Percentiles rank a stretch among this genome's conserved stretches.
phyloP scores from a whole-genome alignment of 1,284 basidiomycete species.

The Puccinia triticina region DNA sequence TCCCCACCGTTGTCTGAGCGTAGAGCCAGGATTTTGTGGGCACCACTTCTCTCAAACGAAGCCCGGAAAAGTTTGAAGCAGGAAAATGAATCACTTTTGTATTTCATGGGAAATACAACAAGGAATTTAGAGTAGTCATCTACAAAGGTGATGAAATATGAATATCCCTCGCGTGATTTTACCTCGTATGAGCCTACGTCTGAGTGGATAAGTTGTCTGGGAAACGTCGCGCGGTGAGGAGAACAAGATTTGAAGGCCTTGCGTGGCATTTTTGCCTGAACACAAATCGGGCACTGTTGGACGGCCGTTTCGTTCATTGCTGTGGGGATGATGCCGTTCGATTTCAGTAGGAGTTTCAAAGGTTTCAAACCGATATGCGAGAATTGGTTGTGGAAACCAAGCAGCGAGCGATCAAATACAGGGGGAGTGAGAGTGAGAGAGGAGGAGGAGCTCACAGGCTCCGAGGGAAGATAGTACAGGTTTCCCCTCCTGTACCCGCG shows the following conservation, averaged over 20 bases:
- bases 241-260: neutral
- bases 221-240: neutral
- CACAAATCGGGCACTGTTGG: neutral
- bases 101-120: slow-evolving; percentile 18
- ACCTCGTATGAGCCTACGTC: slow-evolving; percentile 2
- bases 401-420: neutral
- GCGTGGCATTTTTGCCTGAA: neutral
- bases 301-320: neutral
- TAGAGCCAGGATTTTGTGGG: slow-evolving; percentile 16
- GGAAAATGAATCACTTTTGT: neutral
- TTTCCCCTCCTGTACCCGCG: neutral
- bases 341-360: neutral
- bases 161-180: neutral
- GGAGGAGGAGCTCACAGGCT: neutral
- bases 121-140: slow-evolving; percentile 8
- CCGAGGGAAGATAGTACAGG: neutral
- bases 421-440: neutral
- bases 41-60: slow-evolving; percentile 54
- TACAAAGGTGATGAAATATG: neutral
- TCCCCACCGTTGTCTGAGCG: slow-evolving; percentile 14
- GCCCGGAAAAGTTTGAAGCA: slow-evolving; percentile 60
- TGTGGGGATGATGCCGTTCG: neutral
- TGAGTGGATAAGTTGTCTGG: slow-evolving; percentile 20
- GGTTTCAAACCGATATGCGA: neutral
- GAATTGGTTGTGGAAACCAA: neutral